Percentiles rank a stretch among this genome's conserved stretches.
These are phyloP conservation scores for Rhynchospora breviuscula DNA, from an alignment of 176 grass and related monocot species.

Conservation along the genomic window DNA sequence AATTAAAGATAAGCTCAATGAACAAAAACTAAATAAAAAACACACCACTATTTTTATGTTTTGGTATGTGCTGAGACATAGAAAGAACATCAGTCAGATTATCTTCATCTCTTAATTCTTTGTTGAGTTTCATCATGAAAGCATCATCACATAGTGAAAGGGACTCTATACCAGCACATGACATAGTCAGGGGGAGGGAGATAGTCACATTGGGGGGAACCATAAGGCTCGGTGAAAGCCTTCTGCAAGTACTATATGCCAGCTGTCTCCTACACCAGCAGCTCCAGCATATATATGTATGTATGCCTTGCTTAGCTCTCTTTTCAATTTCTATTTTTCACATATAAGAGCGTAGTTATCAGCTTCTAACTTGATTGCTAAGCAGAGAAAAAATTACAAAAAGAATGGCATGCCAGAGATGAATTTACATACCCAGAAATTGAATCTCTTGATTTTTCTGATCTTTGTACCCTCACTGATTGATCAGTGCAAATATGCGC, in stretches of 20 bases:
- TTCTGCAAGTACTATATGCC: constrained; percentile 90
- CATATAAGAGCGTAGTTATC: constrained; percentile 6
- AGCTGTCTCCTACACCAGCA: constrained; percentile 58
- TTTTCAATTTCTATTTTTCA: constrained; percentile 59
- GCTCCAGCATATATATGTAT: constrained; percentile 78
- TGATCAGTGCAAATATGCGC: too few relatives aligned
- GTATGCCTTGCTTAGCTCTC: constrained; percentile 63
- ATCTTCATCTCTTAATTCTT: too few relatives aligned
- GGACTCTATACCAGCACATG: too few relatives aligned
- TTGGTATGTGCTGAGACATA: too few relatives aligned
- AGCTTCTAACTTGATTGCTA: background rate
- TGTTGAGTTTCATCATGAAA: too few relatives aligned
- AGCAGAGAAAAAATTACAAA: background rate
- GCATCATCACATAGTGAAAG: too few relatives aligned
- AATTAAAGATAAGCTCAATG: background rate
- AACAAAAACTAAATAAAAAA: background rate
- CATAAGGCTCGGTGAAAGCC: constrained; percentile 70
- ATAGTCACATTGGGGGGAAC: constrained; percentile 32
- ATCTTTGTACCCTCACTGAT: too few relatives aligned
- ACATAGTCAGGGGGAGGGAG: constrained; percentile 53
- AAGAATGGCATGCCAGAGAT: too few relatives aligned
- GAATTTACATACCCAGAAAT: too few relatives aligned
- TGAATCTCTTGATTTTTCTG: too few relatives aligned
- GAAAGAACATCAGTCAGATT: too few relatives aligned
- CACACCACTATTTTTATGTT: constrained; percentile 28